A percentile compares a stretch with the other conserved stretches of the same genome.
Evolutionary conservation across 768 basidiomycete genomes (phyloP).

Genomic region (Flagelloscypha sp.): DNA sequence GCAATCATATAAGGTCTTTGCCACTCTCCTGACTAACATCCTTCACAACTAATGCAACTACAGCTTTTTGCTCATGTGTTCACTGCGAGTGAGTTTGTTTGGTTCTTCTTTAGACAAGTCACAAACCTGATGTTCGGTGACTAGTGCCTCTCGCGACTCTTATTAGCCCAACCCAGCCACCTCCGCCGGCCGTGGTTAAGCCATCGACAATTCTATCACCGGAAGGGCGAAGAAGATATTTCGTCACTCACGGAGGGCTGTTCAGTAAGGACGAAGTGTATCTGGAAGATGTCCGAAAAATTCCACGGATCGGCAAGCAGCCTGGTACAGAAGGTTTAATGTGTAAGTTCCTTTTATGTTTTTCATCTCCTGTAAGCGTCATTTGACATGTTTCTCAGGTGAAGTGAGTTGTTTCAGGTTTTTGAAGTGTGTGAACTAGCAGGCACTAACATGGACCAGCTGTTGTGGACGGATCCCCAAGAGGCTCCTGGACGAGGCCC

Average conservation of each 20-base stretch:
- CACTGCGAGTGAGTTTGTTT: conserved; percentile 62
- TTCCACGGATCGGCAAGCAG: conserved; percentile 80
- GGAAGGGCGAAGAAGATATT: conserved; percentile 79
- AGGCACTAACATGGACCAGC: conserved; percentile 29
- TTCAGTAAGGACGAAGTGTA: conserved; percentile 96
- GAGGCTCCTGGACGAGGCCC: conserved; percentile 83
- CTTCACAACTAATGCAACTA: conserved; percentile 6
- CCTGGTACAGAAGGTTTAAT: conserved; percentile 94
- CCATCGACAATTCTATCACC: conserved; percentile 67
- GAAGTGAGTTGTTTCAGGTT: conserved; percentile 41
- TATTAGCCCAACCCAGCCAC: conserved; percentile 60
- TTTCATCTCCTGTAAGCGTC: conserved; percentile 9
- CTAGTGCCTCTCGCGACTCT: conserved; percentile 88
- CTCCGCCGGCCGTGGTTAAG: conserved; percentile 30
- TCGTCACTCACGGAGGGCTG: conserved; percentile 92
- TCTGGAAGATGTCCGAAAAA: conserved; percentile 83
- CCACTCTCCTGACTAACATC: conserved; percentile 3
- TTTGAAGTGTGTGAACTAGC: conserved; percentile 6
- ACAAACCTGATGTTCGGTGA: conserved; percentile 3
- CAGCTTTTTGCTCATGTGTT: conserved; percentile 93
- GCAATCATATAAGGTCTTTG: conserved; percentile 76
- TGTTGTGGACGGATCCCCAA: conserved; percentile 97
- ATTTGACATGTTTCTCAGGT: conserved; percentile 40
- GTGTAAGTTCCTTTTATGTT: conserved; percentile 48
- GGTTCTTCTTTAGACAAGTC: conserved; percentile 1